Base-by-base conservation (phyloP, 2,329 filamentous ascomycete genomes). In the Fusarium sp. region DNA sequence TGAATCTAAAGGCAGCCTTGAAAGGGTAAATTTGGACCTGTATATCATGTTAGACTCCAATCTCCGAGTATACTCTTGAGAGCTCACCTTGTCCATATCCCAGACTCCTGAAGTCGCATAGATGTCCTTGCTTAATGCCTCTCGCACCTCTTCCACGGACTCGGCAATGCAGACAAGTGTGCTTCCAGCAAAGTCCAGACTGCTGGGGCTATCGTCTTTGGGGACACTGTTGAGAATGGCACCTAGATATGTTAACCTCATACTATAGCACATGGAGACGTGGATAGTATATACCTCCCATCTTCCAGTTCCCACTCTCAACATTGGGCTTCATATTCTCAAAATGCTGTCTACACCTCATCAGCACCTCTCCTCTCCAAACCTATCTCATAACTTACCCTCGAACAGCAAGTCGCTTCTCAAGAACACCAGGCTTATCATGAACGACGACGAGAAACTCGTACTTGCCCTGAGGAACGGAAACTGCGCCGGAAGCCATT, bases 61-160 rank as follows among this genome's bases (percentile, higher is more conserved):
- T 12, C 27, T 46, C 29, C 16, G 9, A 25, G 16, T 22, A 8
- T 34, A n/a, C 18, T 12, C 5, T 15, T 8, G 76, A 10, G 34
- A 1, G 10, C 78, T 75, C 67, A 88, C 88, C 74, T 92, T 92
- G 38, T 90, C 87, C 62, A 92, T 77, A 83, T 97, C 93, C 94
- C 94, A 97, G 11, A 97, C 94, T 1, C 90, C 92, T 45, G 80
- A 84, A 65, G 82, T 85, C 12, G 85, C 84, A 81, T 97, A 97
- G 12, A 94, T 83, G 81, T 97, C 94, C 51, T 87, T 85, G 79
- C 87, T 87, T 48, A 97, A 78, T 54, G 86, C 76, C 73, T 91
- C 86, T 43, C 91, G 78, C 4, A 93, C 88, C 78, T 94, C 91
- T 69, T 94, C 91, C 74, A 86, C 88, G 11, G 86, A 90, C 67